phyloP scores from a whole-genome alignment of 129 eudicot species.

The Solidago caesia region DNA sequence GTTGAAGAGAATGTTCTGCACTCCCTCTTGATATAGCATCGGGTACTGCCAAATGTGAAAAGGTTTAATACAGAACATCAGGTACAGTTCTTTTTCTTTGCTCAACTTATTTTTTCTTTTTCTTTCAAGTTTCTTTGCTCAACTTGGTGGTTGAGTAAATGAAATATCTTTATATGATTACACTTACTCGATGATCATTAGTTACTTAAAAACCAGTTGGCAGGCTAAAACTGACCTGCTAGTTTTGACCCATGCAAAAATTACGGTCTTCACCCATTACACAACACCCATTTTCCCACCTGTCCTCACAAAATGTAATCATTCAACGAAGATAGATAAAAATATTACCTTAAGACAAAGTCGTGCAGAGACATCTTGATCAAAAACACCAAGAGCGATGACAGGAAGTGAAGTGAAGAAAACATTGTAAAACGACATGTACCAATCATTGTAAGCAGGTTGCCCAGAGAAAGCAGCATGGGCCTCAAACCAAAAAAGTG shows the following conservation, averaged over 20 bases:
- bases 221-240: too few relatives aligned
- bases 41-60: slow-evolving; percentile 53
- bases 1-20: slow-evolving; percentile 75
- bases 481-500: slow-evolving; percentile 97
- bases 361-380: slow-evolving; percentile 93
- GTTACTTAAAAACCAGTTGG: too few relatives aligned
- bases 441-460: slow-evolving; percentile 98
- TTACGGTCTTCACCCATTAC: too few relatives aligned
- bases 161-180: too few relatives aligned
- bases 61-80: background rate
- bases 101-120: background rate
- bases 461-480: slow-evolving; percentile 95
- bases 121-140: too few relatives aligned
- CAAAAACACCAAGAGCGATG: slow-evolving; percentile 97
- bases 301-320: background rate
- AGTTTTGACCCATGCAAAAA: too few relatives aligned
- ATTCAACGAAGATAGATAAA: background rate
- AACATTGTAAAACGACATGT: slow-evolving; percentile 89
- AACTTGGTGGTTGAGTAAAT: too few relatives aligned
- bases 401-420: slow-evolving; percentile 99
- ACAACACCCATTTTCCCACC: too few relatives aligned
- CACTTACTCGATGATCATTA: too few relatives aligned
- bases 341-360: slow-evolving; percentile 81
- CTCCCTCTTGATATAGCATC: slow-evolving; percentile 79
- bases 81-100: slow-evolving; percentile 6